A percentile compares a stretch with the other conserved stretches of the same genome.
These are phyloP conservation scores for Aciculoconidium aculeatum DNA, from an alignment of 805 yeast genomes.

Conservation along the genomic window DNA sequence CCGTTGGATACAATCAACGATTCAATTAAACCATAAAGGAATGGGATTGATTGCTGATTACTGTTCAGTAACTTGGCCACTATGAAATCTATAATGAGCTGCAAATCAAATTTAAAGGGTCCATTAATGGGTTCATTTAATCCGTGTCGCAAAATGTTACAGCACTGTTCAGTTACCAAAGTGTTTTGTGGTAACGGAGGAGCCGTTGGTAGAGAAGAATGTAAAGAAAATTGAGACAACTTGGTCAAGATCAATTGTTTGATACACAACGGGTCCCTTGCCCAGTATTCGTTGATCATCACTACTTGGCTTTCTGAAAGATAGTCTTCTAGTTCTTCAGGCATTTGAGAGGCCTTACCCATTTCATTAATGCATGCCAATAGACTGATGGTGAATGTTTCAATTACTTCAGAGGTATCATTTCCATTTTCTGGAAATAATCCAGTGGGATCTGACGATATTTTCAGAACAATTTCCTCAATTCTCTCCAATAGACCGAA, in stretches of 20 bases:
- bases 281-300: constrained; percentile 37
- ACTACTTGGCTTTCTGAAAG: constrained; percentile 29
- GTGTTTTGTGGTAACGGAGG: constrained; percentile 35
- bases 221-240: constrained; percentile 38
- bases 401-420: constrained; percentile 15
- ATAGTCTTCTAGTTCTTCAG: constrained; percentile 45
- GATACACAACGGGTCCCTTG: constrained; percentile 39
- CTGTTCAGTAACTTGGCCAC: constrained; percentile 22
- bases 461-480: constrained; percentile 3
- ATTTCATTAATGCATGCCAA: constrained; percentile 61
- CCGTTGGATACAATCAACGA: constrained; percentile 36
- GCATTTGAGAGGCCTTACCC: constrained; percentile 61
- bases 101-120: constrained; percentile 53
- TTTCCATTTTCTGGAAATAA: constrained; percentile 1
- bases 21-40: constrained; percentile 40
- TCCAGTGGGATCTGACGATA: constrained; percentile 9
- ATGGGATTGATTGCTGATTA: constrained; percentile 33
- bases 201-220: too few species aligned
- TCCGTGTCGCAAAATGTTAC: constrained; percentile 59
- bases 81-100: constrained; percentile 25
- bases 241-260: constrained; percentile 37
- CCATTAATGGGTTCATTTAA: constrained; percentile 58
- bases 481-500: constrained; percentile 17
- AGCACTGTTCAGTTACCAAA: constrained; percentile 55
- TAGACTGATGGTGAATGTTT: constrained; percentile 50